Conservation (phyloP, 2,329 filamentous ascomycete genomes). For the Aspergillus sojae region DNA sequence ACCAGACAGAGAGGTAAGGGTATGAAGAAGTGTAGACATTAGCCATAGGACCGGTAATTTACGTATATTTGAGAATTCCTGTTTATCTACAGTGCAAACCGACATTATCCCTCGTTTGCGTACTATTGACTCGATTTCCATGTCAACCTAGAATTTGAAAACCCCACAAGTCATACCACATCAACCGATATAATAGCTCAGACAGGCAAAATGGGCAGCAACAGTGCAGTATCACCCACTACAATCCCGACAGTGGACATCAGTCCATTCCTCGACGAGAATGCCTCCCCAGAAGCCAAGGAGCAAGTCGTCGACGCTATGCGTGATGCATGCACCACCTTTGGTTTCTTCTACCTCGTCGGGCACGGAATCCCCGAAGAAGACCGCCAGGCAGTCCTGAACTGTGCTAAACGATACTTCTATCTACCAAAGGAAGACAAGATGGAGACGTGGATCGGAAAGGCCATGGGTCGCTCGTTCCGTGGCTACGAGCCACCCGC, state of each 20-base stretch:
- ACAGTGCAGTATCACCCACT: background rate
- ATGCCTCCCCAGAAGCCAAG: background rate
- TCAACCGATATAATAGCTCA: background rate
- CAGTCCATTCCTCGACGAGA: background rate
- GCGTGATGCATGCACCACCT: constrained; percentile 8
- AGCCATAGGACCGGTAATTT: too few relatives aligned
- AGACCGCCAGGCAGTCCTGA: background rate
- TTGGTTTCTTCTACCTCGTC: constrained; percentile 37
- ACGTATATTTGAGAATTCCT: too few relatives aligned
- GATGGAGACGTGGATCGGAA: constrained; percentile 12
- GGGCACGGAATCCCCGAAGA: constrained; percentile 31
- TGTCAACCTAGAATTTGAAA: too few relatives aligned
- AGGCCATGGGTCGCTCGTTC: constrained; percentile 11
- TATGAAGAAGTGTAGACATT: too few relatives aligned
- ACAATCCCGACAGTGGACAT: background rate
- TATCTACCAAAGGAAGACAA: constrained; percentile 10
- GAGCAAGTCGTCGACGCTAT: background rate
- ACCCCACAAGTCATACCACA: background rate
- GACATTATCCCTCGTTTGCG: background rate
- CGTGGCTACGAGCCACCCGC: constrained; percentile 13
- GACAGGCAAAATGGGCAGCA: background rate
- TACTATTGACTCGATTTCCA: too few relatives aligned
- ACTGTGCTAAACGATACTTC: constrained; percentile 8
- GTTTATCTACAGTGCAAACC: background rate
- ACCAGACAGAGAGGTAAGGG: too few relatives aligned